Evolutionary conservation across 345 rosid species (phyloP), one percentile per base, ranked within the genome.

Genomic region (Salix viminalis): DNA sequence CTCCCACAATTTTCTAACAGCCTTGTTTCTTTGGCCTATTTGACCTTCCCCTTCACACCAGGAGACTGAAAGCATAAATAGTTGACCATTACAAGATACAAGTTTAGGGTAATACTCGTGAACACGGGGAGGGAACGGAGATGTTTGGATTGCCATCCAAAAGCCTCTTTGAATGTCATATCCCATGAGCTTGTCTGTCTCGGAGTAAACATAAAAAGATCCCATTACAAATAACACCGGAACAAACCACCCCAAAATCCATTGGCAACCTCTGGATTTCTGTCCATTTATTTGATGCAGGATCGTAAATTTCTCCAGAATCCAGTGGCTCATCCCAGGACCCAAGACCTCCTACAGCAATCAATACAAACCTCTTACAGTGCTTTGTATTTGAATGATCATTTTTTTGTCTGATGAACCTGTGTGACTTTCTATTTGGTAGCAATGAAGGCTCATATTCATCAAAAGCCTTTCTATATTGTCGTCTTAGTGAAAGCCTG

Each of bases 31-130:
- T 75, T 85, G 87, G 65, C 99, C 99, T 56, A 96, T 96, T 71
- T 89, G 92, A 56, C 99, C 98, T 79, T 93, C 93, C 68, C 99
- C 99, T 78, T 93, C 98, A 48, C 99, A 96, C 99, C 99, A 96
- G 19, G 99, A 96, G 37, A 96, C 98, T 2, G 97, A 93, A 60
- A 96, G 88, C 98, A 93, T 87, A 73, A 93, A 90, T 48, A 96
- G 79, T 67, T 87, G 85, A n/a, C 90, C 89, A 76, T 87, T 82
- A 76, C 90, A 87, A 37, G 96, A 93, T 11, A 96, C 94, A 37
- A 96, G 95, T 77, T 92, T 92, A 28, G 99, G 99, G 81, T 89
- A 91, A 82, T 93, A 96, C 76, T 96, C 99, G 1, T 86, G 89
- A 77, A 96, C 97, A 26, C 96, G 94, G 7, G 96, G 94, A 77